A percentile compares a stretch with the other conserved stretches of the same genome.
Conservation (phyloP, 1,284 basidiomycete species). For the Moniliophthora roreri region DNA sequence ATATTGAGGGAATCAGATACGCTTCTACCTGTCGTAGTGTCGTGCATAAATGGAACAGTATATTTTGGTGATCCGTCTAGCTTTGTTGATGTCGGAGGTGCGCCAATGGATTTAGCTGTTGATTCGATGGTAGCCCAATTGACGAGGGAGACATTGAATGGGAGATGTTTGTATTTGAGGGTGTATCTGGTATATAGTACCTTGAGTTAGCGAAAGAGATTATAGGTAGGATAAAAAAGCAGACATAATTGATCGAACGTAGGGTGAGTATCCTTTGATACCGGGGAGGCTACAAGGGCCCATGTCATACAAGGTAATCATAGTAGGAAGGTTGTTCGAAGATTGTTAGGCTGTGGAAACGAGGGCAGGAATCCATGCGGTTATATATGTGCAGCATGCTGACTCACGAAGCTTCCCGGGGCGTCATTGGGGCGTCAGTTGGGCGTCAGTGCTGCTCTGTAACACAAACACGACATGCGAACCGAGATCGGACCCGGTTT, state of each 20-base stretch:
- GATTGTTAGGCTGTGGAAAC: too few relatives aligned
- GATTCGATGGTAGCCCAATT: slow-evolving; percentile 1
- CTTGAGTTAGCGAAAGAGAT: not conserved
- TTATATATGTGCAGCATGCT: too few relatives aligned
- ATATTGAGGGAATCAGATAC: slow-evolving; percentile 17
- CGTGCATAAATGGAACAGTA: slow-evolving; percentile 18
- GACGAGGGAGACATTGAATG: slow-evolving; percentile 1
- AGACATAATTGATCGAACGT: not conserved
- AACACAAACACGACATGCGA: too few relatives aligned
- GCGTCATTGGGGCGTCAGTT: too few relatives aligned
- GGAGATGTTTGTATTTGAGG: slow-evolving; percentile 7
- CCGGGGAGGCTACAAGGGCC: not conserved
- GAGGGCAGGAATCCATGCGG: too few relatives aligned
- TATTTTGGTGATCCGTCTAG: slow-evolving; percentile 12
- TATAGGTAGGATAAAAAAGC: not conserved
- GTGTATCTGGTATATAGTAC: not conserved
- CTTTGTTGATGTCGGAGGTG: not conserved
- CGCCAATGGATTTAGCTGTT: slow-evolving; percentile 1
- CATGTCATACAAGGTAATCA: slow-evolving; percentile 1
- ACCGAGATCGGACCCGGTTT: too few relatives aligned
- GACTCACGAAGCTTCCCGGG: too few relatives aligned
- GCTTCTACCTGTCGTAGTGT: slow-evolving; percentile 9
- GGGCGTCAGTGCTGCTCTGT: too few relatives aligned
- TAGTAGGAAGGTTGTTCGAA: too few relatives aligned
- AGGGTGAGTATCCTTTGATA: not conserved